phyloP scores from a whole-genome alignment of 306 rosid species.

The Citrullus mucosospermus region DNA sequence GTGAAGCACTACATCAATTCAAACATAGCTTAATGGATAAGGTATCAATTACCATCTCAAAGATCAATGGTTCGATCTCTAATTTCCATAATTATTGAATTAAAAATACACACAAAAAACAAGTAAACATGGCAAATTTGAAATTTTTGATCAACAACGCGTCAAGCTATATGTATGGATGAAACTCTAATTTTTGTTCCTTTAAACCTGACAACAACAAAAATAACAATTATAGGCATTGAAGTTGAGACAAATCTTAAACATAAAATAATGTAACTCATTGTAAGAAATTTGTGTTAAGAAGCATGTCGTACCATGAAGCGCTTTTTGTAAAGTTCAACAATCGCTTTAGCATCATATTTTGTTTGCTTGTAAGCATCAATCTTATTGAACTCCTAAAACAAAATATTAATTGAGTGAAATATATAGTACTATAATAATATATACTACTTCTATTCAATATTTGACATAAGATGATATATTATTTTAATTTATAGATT shows the following conservation, averaged over 20 bases:
- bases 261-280: not conserved
- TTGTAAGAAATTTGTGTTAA: not conserved
- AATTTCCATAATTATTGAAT: too few species aligned
- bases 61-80: too few species aligned
- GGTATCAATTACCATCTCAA: too few species aligned
- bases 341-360: constrained; percentile 27
- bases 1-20: too few species aligned
- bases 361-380: constrained; percentile 51
- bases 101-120: not conserved
- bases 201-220: not conserved
- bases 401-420: too few species aligned
- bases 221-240: not conserved
- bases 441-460: too few species aligned
- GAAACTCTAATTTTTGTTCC: not conserved
- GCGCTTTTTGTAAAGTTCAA: constrained; percentile 34
- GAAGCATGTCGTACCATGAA: constrained; percentile 25
- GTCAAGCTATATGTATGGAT: not conserved
- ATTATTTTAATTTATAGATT: too few species aligned
- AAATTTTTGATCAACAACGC: not conserved
- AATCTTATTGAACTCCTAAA: constrained; percentile 13
- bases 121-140: not conserved
- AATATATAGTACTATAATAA: too few species aligned
- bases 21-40: too few species aligned
- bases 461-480: too few species aligned
- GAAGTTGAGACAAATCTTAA: not conserved